phyloP scores from a whole-genome alignment of 1,139 yeast species.

The Saccharomyces hybrid region DNA sequence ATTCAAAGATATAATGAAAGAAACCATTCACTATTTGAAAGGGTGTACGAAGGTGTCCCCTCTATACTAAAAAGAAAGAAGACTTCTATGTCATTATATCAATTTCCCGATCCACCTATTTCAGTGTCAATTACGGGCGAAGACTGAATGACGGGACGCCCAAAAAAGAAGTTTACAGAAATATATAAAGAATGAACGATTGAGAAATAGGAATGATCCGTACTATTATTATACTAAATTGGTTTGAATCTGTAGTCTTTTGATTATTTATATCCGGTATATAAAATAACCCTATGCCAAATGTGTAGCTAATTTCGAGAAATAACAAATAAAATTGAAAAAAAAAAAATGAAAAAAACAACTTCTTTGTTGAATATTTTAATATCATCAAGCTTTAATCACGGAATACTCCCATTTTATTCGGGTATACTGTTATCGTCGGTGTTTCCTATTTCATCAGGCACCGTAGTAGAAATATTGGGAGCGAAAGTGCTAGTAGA shows the following conservation, averaged over 20 bases:
- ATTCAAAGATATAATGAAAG: conserved; percentile 14
- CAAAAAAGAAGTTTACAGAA: not conserved
- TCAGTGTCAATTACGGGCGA: conserved; percentile 10
- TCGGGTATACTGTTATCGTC: conserved; percentile 17
- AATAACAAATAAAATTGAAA: no score
- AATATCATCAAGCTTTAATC: no score
- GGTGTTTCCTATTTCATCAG: conserved; percentile 9
- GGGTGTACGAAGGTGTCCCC: not conserved
- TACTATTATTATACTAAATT: not conserved
- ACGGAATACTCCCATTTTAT: no score
- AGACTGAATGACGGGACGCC: not conserved
- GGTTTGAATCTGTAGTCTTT: not conserved
- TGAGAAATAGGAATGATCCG: not conserved
- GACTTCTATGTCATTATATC: conserved; percentile 3
- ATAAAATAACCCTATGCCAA: not conserved
- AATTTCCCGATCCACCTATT: conserved; percentile 12
- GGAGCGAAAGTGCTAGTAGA: conserved; percentile 4
- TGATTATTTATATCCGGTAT: not conserved
- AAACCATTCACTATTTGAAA: conserved; percentile 1
- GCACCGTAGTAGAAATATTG: not conserved
- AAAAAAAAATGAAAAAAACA: no score
- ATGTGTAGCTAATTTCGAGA: not conserved
- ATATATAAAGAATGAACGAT: not conserved
- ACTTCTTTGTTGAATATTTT: no score
- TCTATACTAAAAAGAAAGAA: conserved; percentile 1